These are phyloP conservation scores for Solanum pimpinellifolium DNA, from an alignment of 257 asterid species.

Conservation along the genomic window DNA sequence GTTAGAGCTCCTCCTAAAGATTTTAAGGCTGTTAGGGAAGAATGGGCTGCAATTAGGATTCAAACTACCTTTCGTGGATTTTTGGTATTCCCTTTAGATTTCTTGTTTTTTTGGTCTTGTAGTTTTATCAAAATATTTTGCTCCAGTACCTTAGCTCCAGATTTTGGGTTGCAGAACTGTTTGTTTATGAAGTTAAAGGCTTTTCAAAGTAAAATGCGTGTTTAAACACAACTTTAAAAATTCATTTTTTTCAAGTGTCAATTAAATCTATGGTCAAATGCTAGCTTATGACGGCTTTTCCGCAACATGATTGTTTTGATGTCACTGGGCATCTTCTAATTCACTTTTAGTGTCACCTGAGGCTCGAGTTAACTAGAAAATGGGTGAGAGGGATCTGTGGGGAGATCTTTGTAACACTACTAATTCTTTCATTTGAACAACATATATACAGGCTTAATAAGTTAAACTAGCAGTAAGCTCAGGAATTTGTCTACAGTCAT, in stretches of 20 bases:
- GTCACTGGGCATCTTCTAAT: not conserved
- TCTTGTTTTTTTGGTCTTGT: not conserved
- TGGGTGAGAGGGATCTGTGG: not conserved
- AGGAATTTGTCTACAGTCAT: not conserved
- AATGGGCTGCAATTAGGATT: constrained; percentile 94
- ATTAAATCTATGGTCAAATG: not conserved
- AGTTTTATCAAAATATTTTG: not conserved
- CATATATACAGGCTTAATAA: not conserved
- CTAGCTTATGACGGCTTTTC: not conserved
- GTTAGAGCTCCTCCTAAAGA: constrained; percentile 87
- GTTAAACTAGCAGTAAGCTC: not conserved
- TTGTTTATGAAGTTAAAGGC: no score
- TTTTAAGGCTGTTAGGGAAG: constrained; percentile 64
- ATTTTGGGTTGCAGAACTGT: not conserved
- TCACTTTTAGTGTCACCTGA: not conserved
- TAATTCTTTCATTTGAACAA: not conserved
- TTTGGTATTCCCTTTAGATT: constrained; percentile 30
- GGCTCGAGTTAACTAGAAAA: not conserved
- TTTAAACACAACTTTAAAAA: not conserved
- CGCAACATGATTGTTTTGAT: not conserved
- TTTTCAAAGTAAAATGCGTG: not conserved
- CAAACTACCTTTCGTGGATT: constrained; percentile 91
- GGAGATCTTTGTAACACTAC: not conserved
- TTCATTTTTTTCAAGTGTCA: not conserved
- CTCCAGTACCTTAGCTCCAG: not conserved